Percentiles rank a stretch among this genome's conserved stretches.
These are phyloP conservation scores for Sanghuangporus sanghuang DNA, from an alignment of 1,284 basidiomycete species.

Conservation along the genomic window DNA sequence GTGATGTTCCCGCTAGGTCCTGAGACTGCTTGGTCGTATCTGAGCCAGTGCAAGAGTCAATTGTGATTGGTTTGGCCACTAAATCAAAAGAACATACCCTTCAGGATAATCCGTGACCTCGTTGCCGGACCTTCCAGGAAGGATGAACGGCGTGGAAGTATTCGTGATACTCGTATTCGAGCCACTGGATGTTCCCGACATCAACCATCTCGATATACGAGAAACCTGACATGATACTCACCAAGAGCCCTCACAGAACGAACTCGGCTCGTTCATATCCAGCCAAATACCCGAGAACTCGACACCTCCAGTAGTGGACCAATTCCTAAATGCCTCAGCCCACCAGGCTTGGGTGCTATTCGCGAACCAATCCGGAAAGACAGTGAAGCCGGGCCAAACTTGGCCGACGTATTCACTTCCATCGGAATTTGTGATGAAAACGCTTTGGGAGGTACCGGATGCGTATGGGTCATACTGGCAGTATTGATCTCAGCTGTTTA, in stretches of 20 bases:
- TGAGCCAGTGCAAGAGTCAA: conserved; percentile 25
- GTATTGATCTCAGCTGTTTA: not conserved
- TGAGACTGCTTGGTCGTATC: conserved; percentile 56
- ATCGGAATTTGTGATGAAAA: conserved; percentile 63
- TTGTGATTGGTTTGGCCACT: not conserved
- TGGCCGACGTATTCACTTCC: conserved; percentile 62
- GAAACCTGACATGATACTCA: conserved; percentile 25
- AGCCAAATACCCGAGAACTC: conserved; percentile 70
- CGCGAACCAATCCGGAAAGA: conserved; percentile 69
- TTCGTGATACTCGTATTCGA: conserved; percentile 20
- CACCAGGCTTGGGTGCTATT: conserved; percentile 52
- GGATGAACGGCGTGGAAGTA: conserved; percentile 20
- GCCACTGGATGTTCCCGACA: conserved; percentile 7
- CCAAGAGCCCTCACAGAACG: conserved; percentile 64
- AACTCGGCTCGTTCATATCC: conserved; percentile 70
- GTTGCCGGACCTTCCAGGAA: conserved; percentile 20
- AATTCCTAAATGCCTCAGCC: conserved; percentile 56
- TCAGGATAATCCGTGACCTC: conserved; percentile 51
- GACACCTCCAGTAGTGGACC: conserved; percentile 47
- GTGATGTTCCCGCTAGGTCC: conserved; percentile 73
- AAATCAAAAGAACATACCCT: conserved; percentile 36
- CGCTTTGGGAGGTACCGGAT: conserved; percentile 36
- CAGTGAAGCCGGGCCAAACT: conserved; percentile 49
- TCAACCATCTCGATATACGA: not conserved
- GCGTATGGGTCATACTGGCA: conserved; percentile 43